Evolutionary conservation across 1,139 yeast species (phyloP).

Genomic region (Sugiyamaella neomexicana): DNA sequence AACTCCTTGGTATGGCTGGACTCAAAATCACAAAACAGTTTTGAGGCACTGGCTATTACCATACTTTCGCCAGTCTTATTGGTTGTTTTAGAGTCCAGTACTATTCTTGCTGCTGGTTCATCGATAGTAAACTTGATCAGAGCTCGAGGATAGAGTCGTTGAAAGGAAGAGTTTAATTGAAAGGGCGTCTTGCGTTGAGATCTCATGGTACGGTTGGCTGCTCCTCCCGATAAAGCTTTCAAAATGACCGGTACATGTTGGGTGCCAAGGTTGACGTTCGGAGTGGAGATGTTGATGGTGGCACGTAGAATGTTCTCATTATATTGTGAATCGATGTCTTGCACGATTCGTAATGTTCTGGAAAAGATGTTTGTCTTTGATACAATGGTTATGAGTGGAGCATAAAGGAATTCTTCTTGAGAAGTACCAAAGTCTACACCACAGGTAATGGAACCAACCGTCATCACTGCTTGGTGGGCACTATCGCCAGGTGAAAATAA

Average conservation of each 20-base stretch:
- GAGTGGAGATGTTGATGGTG: constrained; percentile 41
- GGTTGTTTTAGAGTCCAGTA: constrained; percentile 27
- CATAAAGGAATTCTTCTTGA: constrained; percentile 43
- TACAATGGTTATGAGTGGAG: constrained; percentile 43
- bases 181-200: constrained; percentile 9
- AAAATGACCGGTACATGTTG: constrained; percentile 37
- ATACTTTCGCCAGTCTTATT: constrained; percentile 23
- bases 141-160: constrained; percentile 39
- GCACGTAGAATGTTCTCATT: constrained; percentile 38
- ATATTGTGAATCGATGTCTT: constrained; percentile 30
- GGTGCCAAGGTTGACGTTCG: constrained; percentile 42
- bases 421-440: constrained; percentile 33
- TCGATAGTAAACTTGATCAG: constrained; percentile 40
- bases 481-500: constrained; percentile 39
- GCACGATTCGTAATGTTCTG: constrained; percentile 38
- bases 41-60: constrained; percentile 37
- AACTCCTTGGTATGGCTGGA: constrained; percentile 34
- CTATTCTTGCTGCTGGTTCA: constrained; percentile 43
- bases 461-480: constrained; percentile 45
- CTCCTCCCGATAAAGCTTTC: constrained; percentile 20
- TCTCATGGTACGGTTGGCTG: neutral
- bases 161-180: constrained; percentile 23
- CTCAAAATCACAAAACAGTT: constrained; percentile 37
- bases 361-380: constrained; percentile 42
- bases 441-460: constrained; percentile 41